Evolutionary conservation across 73 alveolate species (phyloP), one percentile per base, ranked within the genome.

Genomic region (Uronychia binucleata): DNA sequence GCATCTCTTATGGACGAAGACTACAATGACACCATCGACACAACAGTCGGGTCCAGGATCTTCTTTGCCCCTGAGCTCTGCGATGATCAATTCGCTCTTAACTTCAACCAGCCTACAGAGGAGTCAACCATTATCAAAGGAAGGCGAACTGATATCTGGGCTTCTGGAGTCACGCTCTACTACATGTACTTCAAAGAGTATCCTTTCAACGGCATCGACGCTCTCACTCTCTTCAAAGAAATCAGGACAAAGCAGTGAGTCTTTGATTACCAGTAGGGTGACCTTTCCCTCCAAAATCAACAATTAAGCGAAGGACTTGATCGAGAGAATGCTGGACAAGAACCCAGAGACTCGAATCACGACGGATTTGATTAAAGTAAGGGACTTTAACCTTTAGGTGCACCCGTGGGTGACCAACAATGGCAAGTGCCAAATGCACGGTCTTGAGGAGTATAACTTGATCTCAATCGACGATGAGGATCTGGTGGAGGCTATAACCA

Each of bases 121-220:
- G 81, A 31, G 81, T 28, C 1, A 26, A 59, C 1, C 75, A 81
- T 59, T 11, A 19, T 46, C 19, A 81, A 81, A 33, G 88, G 88
- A n/a, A 86, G 75, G 33, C 81, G 86, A 34, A 85, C 83, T 28
- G 98, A 94, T 85, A 86, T 94, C 30, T 94, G 96, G 96, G 94
- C 94, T 8, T 75, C 80, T 1, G 98, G 95, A 31, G 92, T 94
- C 57, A 87, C 96, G 1, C 87, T 93, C 14, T 93, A 94, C 81
- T 91, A 85, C n/a, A 86, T 92, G 88, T 79, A 85, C 76, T 94
- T 88, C 75, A 88, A 82, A 58, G 75, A 92, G 30, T 91, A 88
- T 74, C 98, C 98, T 0, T 94, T 94, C 77, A 74, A 28, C 57
- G 86, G 78, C 30, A 79, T 31, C 26, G 79, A 79, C 5, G 30